Evolutionary conservation across 2,329 filamentous ascomycete genomes (phyloP).

Genomic region (Pochonia chlamydosporia): DNA sequence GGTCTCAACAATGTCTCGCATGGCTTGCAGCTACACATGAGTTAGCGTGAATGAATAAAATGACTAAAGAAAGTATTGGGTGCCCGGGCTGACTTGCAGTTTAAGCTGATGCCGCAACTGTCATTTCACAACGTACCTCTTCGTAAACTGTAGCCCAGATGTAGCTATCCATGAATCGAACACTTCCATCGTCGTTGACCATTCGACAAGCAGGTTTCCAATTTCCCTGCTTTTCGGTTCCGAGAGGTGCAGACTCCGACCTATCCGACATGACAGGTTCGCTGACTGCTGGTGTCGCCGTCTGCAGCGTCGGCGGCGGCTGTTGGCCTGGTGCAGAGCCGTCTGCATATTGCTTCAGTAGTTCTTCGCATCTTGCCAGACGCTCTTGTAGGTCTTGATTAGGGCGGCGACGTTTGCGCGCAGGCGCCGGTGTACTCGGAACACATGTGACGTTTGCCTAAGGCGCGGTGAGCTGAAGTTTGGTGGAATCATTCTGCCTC

Average conservation of each 20-base stretch:
- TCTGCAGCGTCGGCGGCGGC: constrained; percentile 11
- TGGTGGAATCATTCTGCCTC: background rate
- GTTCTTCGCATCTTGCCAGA: constrained; percentile 51
- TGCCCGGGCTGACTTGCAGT: too few species aligned
- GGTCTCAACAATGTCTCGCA: constrained; percentile 52
- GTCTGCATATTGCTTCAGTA: constrained; percentile 51
- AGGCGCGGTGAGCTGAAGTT: constrained; percentile 10
- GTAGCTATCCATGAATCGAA: constrained; percentile 53
- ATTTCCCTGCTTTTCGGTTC: constrained; percentile 22
- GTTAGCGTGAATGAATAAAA: constrained; percentile 10
- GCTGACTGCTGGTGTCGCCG: constrained; percentile 3
- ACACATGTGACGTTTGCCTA: constrained; percentile 55
- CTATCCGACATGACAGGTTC: constrained; percentile 19
- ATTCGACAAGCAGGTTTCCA: constrained; percentile 48
- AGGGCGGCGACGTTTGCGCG: constrained; percentile 52
- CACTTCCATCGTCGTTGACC: constrained; percentile 47
- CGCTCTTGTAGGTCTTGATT: constrained; percentile 58
- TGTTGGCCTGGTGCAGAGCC: constrained; percentile 22
- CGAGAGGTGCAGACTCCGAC: constrained; percentile 18
- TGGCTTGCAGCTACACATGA: constrained; percentile 43
- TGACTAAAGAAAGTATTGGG: background rate
- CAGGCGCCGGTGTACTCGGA: constrained; percentile 54
- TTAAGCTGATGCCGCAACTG: too few species aligned
- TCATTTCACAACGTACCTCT: constrained; percentile 42
- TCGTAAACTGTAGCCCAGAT: constrained; percentile 49